Evolutionary conservation across 2,329 filamentous ascomycete species (phyloP), one percentile per base, ranked within the genome.

Genomic region (Claviceps sp.): DNA sequence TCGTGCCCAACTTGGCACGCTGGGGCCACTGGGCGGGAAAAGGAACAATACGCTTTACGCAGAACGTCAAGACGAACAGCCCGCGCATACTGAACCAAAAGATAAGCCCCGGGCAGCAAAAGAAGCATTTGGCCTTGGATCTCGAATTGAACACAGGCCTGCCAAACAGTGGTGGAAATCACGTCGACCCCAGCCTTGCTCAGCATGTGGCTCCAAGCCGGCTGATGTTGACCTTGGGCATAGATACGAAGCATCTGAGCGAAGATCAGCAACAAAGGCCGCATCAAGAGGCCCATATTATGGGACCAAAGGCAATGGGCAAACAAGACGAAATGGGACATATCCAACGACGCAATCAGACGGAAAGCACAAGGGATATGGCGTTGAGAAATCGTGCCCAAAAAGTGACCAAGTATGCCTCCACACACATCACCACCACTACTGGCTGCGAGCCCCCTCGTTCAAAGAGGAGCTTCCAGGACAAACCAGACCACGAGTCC

Each of bases 391-490:
- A 9, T 18, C 18, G 26, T 11, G 4, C 16, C 20, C 40, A 41
- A 37, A 5, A 14, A 37, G 22, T 18, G 16, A 16, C 40, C 40
- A 59, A 55, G 59, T 75, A 56, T 79, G 77, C 58, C 57, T 79
- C 53, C 78, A 81, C 62, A 78, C 73, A 56, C 78, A 82, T 59
- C 77, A 82, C 59, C 78, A 81, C 62, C 78, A 81, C 66, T 81
- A 81, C 68, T 81, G 78, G 78, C 55, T 73, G 56, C 67, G 68
- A 52, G 66, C 70, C 40, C 61, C 54, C 51, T 59, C 7, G 51
- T 56, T 47, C 52, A 60, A 14, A 52, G 20, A 47, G 9, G 38
- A 34, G 26, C 22, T 16, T 24, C 41, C 45, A 6, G 47, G 45
- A 45, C 37, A 22, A 37, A 16, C 5, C 48, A 24, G 30, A 26